These are phyloP conservation scores for Fomitiporia mediterranea DNA, from an alignment of 1,284 basidiomycete genomes.

Conservation along the genomic window DNA sequence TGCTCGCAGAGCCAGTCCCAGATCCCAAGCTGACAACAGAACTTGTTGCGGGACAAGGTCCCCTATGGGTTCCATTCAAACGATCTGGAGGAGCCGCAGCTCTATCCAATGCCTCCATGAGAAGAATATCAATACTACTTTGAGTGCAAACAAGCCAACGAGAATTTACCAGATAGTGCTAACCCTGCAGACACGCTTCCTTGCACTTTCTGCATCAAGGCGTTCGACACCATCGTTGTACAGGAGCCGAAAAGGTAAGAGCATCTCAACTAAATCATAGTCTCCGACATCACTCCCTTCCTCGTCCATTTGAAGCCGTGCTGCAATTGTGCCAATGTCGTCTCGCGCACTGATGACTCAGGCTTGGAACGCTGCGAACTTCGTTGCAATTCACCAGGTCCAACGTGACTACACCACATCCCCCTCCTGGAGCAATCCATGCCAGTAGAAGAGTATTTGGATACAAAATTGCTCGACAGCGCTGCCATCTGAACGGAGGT, in stretches of 20 bases:
- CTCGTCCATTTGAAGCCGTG: constrained; percentile 52
- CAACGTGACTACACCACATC: constrained; percentile 74
- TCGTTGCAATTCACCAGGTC: constrained; percentile 81
- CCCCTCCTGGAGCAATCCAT: constrained; percentile 77
- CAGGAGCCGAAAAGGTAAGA: constrained; percentile 84
- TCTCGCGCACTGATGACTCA: constrained; percentile 72
- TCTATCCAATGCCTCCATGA: constrained; percentile 63
- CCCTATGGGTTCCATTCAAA: constrained; percentile 61
- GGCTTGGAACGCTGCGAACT: constrained; percentile 74
- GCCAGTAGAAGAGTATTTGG: constrained; percentile 73
- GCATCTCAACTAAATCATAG: constrained; percentile 52
- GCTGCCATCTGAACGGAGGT: constrained; percentile 78
- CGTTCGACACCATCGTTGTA: constrained; percentile 86
- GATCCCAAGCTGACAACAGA: constrained; percentile 33
- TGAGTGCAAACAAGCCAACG: constrained; percentile 11
- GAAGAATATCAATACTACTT: constrained; percentile 6
- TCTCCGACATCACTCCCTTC: constrained; percentile 38
- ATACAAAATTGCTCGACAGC: constrained; percentile 79
- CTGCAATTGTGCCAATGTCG: constrained; percentile 81
- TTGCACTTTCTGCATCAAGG: constrained; percentile 74
- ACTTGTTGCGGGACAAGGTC: constrained; percentile 52
- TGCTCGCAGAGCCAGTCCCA: constrained; percentile 55
- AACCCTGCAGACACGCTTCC: constrained; percentile 84
- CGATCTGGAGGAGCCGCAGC: constrained; percentile 46
- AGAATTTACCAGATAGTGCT: constrained; percentile 71